These are phyloP conservation scores for Arxiozyma telluris DNA, from an alignment of 1,139 yeast genomes.

Conservation along the genomic window DNA sequence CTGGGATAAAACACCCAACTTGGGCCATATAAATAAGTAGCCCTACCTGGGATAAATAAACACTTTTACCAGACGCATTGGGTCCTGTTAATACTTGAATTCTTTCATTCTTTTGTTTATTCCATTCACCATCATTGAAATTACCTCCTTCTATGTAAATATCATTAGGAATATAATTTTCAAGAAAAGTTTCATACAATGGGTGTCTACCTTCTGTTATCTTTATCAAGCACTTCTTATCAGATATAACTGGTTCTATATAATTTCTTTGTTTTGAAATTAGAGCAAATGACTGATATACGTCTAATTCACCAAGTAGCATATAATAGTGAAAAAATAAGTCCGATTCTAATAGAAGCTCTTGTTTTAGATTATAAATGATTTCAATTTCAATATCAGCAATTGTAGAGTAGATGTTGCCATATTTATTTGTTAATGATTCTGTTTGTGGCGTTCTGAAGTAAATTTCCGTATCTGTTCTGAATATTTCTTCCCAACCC, in stretches of 20 bases:
- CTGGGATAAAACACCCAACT: constrained; percentile 44
- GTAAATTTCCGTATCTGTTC: constrained; percentile 33
- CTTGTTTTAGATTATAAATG: constrained; percentile 30
- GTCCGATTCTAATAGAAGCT: constrained; percentile 19
- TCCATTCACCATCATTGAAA: constrained; percentile 6
- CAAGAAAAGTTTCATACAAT: constrained; percentile 33
- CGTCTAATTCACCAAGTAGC: constrained; percentile 34
- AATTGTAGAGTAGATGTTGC: constrained; percentile 37
- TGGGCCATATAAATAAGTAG: constrained; percentile 39
- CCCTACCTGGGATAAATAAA: constrained; percentile 38
- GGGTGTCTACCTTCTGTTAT: constrained; percentile 35
- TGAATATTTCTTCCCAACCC: constrained; percentile 35
- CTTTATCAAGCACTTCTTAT: constrained; percentile 17
- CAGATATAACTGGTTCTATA: constrained; percentile 33
- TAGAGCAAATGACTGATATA: constrained; percentile 33
- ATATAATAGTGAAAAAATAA: constrained; percentile 18
- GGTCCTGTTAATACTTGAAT: constrained; percentile 40
- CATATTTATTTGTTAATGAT: constrained; percentile 34
- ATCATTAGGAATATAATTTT: constrained; percentile 35
- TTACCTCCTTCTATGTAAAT: constrained; percentile 22
- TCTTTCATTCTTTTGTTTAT: constrained; percentile 7
- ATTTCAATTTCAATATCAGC: constrained; percentile 39
- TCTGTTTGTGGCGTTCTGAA: constrained; percentile 32
- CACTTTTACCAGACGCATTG: constrained; percentile 45
- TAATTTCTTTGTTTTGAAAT: constrained; percentile 32